Conservation (phyloP, 257 asterid genomes). For the Perilla frutescens region DNA sequence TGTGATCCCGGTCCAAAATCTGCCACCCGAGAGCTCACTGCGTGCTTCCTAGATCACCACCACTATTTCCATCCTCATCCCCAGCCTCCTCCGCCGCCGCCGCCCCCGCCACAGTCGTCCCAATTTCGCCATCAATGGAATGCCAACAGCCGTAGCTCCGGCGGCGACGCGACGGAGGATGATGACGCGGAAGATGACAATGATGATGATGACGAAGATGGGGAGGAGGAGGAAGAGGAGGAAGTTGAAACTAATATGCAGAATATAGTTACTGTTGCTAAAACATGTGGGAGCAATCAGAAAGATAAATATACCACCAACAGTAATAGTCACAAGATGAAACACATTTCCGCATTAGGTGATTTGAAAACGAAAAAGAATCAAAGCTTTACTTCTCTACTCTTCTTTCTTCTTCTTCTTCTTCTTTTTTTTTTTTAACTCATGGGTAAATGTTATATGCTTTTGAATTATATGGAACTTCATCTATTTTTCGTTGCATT, state of each 20-base stretch:
- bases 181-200: constrained; percentile 49
- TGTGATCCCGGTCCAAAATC: constrained; percentile 59
- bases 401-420: not conserved
- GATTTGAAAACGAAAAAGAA: not conserved
- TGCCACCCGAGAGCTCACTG: constrained; percentile 70
- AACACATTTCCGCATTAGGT: constrained; percentile 59
- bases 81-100: constrained; percentile 30
- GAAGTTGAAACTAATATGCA: constrained; percentile 45
- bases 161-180: constrained; percentile 72
- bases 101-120: constrained; percentile 41
- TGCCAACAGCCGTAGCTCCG: constrained; percentile 50
- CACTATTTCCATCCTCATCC: constrained; percentile 45
- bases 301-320: constrained; percentile 38
- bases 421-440: no score
- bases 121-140: constrained; percentile 70
- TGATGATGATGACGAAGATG: constrained; percentile 48
- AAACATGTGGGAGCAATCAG: constrained; percentile 36
- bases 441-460: no score
- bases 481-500: constrained; percentile 22
- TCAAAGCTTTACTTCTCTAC: not conserved
- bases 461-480: not conserved
- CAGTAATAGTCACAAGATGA: constrained; percentile 47
- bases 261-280: constrained; percentile 48
- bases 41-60: constrained; percentile 67
- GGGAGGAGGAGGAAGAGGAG: constrained; percentile 51